Evolutionary conservation across 1,284 basidiomycete genomes (phyloP).

Genomic region (Trichosporon ovoides): DNA sequence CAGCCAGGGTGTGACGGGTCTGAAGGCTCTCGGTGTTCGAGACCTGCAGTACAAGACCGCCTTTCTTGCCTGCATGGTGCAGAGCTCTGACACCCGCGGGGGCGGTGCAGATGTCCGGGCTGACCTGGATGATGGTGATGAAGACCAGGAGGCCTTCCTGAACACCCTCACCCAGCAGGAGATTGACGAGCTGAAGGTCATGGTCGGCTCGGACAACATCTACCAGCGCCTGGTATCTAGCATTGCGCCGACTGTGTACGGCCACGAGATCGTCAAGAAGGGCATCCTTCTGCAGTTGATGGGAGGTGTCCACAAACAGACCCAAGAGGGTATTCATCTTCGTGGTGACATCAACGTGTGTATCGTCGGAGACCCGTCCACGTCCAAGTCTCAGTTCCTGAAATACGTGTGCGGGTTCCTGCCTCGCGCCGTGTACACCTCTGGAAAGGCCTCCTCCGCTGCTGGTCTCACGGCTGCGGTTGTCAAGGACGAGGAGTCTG

Average conservation of each 20-base stretch:
- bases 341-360: slow-evolving; percentile 98
- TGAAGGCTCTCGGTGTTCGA: slow-evolving; percentile 89
- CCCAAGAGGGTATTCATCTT: slow-evolving; percentile 90
- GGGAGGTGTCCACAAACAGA: slow-evolving; percentile 99
- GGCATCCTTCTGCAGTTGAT: slow-evolving; percentile 95
- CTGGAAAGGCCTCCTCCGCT: slow-evolving; percentile 96
- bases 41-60: slow-evolving; percentile 98
- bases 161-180: slow-evolving; percentile 86
- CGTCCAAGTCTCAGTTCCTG: slow-evolving; percentile 96
- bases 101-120: slow-evolving; percentile 73
- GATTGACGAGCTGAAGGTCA: slow-evolving; percentile 85
- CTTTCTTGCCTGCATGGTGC: slow-evolving; percentile 96
- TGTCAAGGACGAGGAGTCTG: slow-evolving; percentile 96
- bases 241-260: slow-evolving; percentile 97
- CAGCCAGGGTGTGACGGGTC: slow-evolving; percentile 81
- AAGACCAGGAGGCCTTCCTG: slow-evolving; percentile 70
- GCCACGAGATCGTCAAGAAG: slow-evolving; percentile 98
- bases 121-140: slow-evolving; percentile 73
- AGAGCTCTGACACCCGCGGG: slow-evolving; percentile 78
- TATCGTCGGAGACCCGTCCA: slow-evolving; percentile 95
- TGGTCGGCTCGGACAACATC: slow-evolving; percentile 91
- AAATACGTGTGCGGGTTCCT: slow-evolving; percentile 99
- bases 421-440: slow-evolving; percentile 96
- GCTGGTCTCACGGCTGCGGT: slow-evolving; percentile 98
- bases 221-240: slow-evolving; percentile 89